phyloP scores from a whole-genome alignment of 345 rosid species.

The Arabis alpina region DNA sequence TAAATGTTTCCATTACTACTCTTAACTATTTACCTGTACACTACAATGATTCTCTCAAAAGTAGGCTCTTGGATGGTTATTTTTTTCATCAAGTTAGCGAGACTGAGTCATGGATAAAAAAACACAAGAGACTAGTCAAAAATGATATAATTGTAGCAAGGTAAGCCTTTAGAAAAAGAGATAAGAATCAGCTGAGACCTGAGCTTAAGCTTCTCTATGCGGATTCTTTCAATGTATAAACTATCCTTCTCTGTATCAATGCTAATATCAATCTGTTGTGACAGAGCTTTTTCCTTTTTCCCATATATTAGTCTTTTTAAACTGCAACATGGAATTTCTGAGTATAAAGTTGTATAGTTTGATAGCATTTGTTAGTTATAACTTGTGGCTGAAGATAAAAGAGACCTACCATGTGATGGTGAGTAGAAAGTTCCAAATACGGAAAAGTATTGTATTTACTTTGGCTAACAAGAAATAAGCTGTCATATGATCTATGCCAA shows the following conservation, averaged over 20 bases:
- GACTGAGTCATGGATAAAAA: constrained; percentile 42
- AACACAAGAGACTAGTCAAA: constrained; percentile 15
- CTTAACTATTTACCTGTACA: constrained; percentile 62
- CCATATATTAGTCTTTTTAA: constrained; percentile 48
- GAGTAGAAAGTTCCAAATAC: constrained; percentile 58
- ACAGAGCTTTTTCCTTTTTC: constrained; percentile 30
- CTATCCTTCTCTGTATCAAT: constrained; percentile 45
- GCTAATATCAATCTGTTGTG: constrained; percentile 46
- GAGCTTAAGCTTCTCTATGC: constrained; percentile 65
- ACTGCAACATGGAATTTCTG: constrained; percentile 41
- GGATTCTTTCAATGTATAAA: constrained; percentile 62
- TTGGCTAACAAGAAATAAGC: constrained; percentile 61
- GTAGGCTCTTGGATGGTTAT: constrained; percentile 81
- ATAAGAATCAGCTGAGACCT: constrained; percentile 40
- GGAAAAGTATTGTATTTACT: constrained; percentile 57
- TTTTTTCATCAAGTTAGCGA: constrained; percentile 57
- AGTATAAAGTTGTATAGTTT: constrained; percentile 19
- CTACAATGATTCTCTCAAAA: constrained; percentile 75
- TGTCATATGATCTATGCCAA: constrained; percentile 69
- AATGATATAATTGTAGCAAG: background rate
- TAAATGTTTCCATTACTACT: background rate
- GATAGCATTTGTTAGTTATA: background rate
- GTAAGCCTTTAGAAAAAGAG: background rate
- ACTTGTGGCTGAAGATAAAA: background rate
- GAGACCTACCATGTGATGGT: constrained; percentile 57